Base-by-base conservation (phyloP, 768 basidiomycete species). In the Mycena indigotica region DNA sequence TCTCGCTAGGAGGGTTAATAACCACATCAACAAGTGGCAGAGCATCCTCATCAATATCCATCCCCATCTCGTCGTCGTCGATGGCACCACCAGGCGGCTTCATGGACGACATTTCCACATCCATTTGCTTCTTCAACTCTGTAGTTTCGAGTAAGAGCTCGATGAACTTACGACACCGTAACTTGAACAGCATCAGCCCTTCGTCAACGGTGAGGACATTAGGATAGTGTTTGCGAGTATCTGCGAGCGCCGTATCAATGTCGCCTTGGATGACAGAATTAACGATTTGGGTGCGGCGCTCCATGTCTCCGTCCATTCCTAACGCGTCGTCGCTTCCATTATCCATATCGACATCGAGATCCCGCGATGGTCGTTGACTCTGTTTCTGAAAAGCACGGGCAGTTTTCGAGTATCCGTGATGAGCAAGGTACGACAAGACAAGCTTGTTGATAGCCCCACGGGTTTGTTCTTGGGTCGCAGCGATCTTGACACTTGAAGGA, bases 111-210 rank as follows among this genome's bases (percentile, higher is more conserved):
- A 44, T 44, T 23, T 73, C 73, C 28, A 69, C 71, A 57, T 78
- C 78, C 74, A 85, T 80, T 63, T 74, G 79, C 73, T 88, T 87
- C 75, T 85, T 83, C 58, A 88, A 73, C 59, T 87, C 88, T 4
- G 84, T 80, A 10, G 89, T 85, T 62, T 86, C 83, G 63, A 93
- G 67, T 15, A 91, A 82, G 26, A 93, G 80, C 70, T 95, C 93
- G 44, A 95, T 85, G 65, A 95, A 93, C 71, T 88, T 91, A 65
- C 91, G 81, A 72, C 91, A 92, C 24, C 87, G 83, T 64, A 95
- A 72, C 70, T 89, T 91, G 77, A 94, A 90, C n/a, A 82, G 72
- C 73, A 94, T 80, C 16, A 91, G 74, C 8, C 87, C 86, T 35
- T 82, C 80, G 53, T 91, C 87, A 25, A 81, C 81, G 56, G 81